A percentile compares a stretch with the other conserved stretches of the same genome.
These are phyloP conservation scores for Monosporascus sp. DNA, from an alignment of 2,329 filamentous ascomycete species.

Conservation along the genomic window DNA sequence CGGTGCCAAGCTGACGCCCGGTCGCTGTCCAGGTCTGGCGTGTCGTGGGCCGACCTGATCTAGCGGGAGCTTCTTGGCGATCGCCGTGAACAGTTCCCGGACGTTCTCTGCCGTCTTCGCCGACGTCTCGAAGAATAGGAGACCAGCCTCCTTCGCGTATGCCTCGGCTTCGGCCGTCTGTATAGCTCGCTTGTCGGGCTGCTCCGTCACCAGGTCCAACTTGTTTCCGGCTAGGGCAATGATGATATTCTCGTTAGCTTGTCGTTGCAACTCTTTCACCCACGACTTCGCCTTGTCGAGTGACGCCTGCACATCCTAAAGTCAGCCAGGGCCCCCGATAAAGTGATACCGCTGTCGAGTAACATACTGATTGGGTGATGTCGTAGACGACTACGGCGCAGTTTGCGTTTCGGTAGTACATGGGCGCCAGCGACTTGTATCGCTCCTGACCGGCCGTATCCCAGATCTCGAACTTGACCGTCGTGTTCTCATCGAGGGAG, in stretches of 20 bases:
- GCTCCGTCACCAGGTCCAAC: constrained; percentile 88
- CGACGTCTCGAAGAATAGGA: constrained; percentile 97
- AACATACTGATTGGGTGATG: constrained; percentile 92
- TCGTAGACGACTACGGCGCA: constrained; percentile 99
- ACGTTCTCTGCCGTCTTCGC: constrained; percentile 98
- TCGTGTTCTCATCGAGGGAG: constrained; percentile 94
- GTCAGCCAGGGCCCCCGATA: constrained; percentile 14
- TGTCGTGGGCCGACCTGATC: constrained; percentile 94
- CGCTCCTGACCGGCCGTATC: constrained; percentile 97
- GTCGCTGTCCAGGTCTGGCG: constrained; percentile 59
- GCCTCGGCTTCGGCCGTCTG: constrained; percentile 84
- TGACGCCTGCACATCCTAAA: constrained; percentile 59
- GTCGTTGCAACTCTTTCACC: constrained; percentile 97
- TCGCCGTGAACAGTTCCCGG: constrained; percentile 89
- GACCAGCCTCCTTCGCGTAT: constrained; percentile 86
- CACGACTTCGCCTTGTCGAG: constrained; percentile 98
- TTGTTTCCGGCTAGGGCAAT: constrained; percentile 98
- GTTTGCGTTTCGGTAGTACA: constrained; percentile 99
- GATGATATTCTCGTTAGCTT: constrained; percentile 99
- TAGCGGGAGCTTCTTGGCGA: constrained; percentile 94
- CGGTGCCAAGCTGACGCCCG: constrained; percentile 49
- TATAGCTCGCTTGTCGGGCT: constrained; percentile 93
- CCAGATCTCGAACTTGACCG: constrained; percentile 99
- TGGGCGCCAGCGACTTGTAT: constrained; percentile 97
- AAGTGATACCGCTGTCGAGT: background rate